These are phyloP conservation scores for Chaetothyriales sp. DNA, from an alignment of 2,329 filamentous ascomycete genomes.

Conservation along the genomic window DNA sequence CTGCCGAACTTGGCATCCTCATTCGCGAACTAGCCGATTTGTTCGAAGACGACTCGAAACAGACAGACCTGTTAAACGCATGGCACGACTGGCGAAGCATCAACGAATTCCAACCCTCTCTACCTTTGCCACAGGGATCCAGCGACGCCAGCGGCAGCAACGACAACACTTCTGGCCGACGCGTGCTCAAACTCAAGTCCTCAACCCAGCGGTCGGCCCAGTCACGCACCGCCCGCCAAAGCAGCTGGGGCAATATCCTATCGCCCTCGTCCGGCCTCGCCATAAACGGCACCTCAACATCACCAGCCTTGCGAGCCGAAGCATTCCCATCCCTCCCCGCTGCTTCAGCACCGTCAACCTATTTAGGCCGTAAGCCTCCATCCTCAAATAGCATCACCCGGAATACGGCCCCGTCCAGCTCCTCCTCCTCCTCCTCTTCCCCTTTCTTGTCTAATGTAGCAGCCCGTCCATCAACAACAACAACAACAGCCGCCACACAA, in stretches of 20 bases:
- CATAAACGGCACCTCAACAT: constrained; percentile 16
- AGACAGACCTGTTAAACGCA: constrained; percentile 59
- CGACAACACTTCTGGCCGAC: constrained; percentile 34
- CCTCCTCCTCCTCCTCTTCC: constrained; percentile 5
- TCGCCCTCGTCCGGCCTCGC: constrained; percentile 17
- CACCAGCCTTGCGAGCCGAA: constrained; percentile 15
- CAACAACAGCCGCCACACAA: constrained; percentile 4
- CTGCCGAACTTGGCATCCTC: constrained; percentile 71
- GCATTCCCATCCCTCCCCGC: constrained; percentile 14
- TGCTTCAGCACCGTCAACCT: constrained; percentile 12
- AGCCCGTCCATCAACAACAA: constrained; percentile 8
- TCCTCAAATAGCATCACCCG: constrained; percentile 2
- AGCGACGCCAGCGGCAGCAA: constrained; percentile 41
- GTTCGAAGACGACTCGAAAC: constrained; percentile 70
- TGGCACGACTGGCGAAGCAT: constrained; percentile 95
- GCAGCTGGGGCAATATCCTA: constrained; percentile 42
- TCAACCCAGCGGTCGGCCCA: constrained; percentile 56
- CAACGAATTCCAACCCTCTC: constrained; percentile 85
- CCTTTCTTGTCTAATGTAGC: neutral
- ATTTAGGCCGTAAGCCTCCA: constrained; percentile 20
- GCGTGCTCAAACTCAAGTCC: constrained; percentile 54
- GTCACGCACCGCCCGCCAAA: constrained; percentile 42
- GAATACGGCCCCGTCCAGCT: constrained; percentile 10
- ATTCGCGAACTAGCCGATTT: constrained; percentile 85
- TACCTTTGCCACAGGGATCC: constrained; percentile 62